Conservation (phyloP, 148 eudicot genomes). For the Rhododendron simsii region DNA sequence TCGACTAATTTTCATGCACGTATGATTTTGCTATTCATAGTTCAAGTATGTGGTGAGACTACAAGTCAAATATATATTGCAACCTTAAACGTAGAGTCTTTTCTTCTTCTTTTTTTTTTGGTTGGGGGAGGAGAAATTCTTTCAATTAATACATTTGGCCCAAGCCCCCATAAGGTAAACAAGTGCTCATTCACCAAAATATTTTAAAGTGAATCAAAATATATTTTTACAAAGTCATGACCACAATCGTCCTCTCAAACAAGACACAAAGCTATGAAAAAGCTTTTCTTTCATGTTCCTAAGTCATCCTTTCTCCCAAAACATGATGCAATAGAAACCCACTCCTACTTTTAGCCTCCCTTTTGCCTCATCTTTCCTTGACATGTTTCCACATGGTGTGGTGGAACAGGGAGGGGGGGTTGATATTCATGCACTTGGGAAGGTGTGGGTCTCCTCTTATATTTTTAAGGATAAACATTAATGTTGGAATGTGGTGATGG, state of each 20-base stretch:
- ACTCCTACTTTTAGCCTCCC: constrained; percentile 34
- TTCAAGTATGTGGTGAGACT: not conserved
- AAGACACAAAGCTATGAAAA: constrained; percentile 9
- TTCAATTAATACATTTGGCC: not conserved
- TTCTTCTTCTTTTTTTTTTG: too few relatives aligned
- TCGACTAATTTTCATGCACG: not conserved
- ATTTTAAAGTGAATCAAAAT: not conserved
- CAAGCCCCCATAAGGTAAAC: not conserved
- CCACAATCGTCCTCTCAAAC: constrained; percentile 6
- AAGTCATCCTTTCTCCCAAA: constrained; percentile 9
- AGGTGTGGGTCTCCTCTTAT: constrained; percentile 13
- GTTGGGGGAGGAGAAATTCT: not conserved
- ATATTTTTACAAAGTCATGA: constrained; percentile 1
- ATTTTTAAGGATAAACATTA: constrained; percentile 13
- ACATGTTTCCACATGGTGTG: constrained; percentile 34
- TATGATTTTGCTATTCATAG: not conserved
- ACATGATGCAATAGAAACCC: constrained; percentile 15
- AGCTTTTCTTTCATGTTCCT: constrained; percentile 8
- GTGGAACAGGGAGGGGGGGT: constrained; percentile 7
- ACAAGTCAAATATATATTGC: not conserved
- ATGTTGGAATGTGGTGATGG: constrained; percentile 27
- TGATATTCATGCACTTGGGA: constrained; percentile 22
- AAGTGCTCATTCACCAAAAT: not conserved
- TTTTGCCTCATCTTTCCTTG: constrained; percentile 52
- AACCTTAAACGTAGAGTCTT: not conserved